Percentiles rank a stretch among this genome's conserved stretches.
phyloP scores from a whole-genome alignment of 2,329 filamentous ascomycete genomes.

The Aspergillus pseudonomiae region DNA sequence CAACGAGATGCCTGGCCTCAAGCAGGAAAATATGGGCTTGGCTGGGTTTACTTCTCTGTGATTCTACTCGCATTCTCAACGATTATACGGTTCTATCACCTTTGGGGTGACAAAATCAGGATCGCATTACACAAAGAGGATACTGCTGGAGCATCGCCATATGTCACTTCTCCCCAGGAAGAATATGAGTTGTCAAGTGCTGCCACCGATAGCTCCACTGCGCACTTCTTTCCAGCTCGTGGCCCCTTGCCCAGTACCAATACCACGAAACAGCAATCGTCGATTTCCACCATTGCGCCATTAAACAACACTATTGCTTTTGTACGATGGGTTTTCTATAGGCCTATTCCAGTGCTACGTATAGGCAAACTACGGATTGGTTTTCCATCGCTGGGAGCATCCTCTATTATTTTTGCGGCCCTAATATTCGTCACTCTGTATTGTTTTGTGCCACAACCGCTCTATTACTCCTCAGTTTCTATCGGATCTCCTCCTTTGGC shows the following conservation, averaged over 20 bases:
- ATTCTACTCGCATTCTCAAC: constrained; percentile 69
- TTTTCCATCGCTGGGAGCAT: constrained; percentile 77
- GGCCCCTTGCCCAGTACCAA: constrained; percentile 60
- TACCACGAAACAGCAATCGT: constrained; percentile 60
- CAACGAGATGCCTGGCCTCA: constrained; percentile 75
- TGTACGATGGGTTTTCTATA: constrained; percentile 86
- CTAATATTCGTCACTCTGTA: constrained; percentile 76
- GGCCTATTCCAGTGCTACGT: constrained; percentile 75
- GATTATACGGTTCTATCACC: constrained; percentile 77
- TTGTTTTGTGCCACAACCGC: constrained; percentile 81
- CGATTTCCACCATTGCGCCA: constrained; percentile 72
- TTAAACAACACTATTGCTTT: constrained; percentile 81
- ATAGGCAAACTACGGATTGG: constrained; percentile 70
- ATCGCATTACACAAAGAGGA: constrained; percentile 87
- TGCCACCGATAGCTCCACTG: constrained; percentile 62
- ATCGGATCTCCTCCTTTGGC: constrained; percentile 88
- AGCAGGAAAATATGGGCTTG: constrained; percentile 82
- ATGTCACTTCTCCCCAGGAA: constrained; percentile 57
- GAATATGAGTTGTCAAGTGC: constrained; percentile 66
- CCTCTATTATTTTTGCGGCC: constrained; percentile 68
- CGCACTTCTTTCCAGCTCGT: constrained; percentile 75
- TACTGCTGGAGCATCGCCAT: constrained; percentile 62
- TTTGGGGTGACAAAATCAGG: constrained; percentile 91
- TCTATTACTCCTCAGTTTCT: constrained; percentile 85
- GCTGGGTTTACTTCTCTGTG: constrained; percentile 86